These are phyloP conservation scores for Cyclotella distinguenda DNA, from an alignment of 108 stramenopile genomes.

Conservation along the genomic window DNA sequence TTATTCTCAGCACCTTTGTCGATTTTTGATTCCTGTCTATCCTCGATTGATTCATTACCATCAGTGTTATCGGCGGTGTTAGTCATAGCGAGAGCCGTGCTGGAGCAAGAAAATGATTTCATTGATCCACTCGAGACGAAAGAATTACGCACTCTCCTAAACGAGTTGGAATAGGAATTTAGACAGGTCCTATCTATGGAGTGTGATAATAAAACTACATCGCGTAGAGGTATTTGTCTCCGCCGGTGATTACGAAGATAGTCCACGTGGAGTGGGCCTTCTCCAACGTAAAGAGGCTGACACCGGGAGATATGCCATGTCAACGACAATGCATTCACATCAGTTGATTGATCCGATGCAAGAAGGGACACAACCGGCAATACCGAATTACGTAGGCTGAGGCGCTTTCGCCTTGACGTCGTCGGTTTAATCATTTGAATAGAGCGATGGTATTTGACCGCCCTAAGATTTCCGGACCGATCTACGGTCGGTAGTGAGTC, in stretches of 20 bases:
- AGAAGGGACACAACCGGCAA: not conserved
- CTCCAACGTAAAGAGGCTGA: not conserved
- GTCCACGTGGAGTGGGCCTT: not conserved
- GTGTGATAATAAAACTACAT: too few relatives aligned
- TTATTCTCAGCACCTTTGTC: not conserved
- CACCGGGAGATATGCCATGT: not conserved
- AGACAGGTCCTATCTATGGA: too few relatives aligned
- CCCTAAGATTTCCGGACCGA: too few relatives aligned
- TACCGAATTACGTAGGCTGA: not conserved
- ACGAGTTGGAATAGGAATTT: too few relatives aligned
- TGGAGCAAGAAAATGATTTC: not conserved
- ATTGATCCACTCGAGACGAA: not conserved
- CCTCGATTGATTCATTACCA: not conserved
- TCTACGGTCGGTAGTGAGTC: not conserved
- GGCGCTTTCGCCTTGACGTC: not conserved
- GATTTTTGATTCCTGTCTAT: slow-evolving; percentile 4
- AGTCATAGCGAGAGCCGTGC: not conserved
- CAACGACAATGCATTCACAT: not conserved
- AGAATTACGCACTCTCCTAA: not conserved
- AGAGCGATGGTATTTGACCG: too few relatives aligned
- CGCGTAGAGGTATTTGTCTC: not conserved
- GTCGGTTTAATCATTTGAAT: too few relatives aligned
- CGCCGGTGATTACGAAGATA: not conserved
- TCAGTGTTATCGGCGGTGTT: not conserved
- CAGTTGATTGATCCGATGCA: not conserved